phyloP scores from a whole-genome alignment of 768 basidiomycete species.

The Macrolepiota fuliginosa region DNA sequence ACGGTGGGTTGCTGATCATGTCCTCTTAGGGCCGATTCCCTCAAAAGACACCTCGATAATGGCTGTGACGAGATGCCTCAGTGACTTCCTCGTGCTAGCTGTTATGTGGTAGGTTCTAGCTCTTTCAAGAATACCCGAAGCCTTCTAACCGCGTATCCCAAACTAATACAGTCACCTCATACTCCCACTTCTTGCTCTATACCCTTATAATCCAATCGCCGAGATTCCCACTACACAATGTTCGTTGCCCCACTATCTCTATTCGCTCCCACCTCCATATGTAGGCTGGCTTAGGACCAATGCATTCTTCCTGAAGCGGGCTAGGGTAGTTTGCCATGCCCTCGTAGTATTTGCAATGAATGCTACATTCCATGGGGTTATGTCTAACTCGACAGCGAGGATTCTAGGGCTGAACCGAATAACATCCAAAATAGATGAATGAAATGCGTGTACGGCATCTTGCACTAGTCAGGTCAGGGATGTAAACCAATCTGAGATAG shows the following conservation, averaged over 20 bases:
- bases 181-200: slow-evolving; percentile 13
- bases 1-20: slow-evolving; percentile 13
- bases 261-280: neutral
- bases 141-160: slow-evolving; percentile 6
- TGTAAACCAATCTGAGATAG: neutral
- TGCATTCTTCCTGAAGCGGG: neutral
- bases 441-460: slow-evolving; percentile 20
- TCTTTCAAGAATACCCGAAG: neutral
- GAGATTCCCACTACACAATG: slow-evolving; percentile 5
- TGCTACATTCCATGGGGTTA: slow-evolving; percentile 9
- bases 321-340: slow-evolving; percentile 1
- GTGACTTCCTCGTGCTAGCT: slow-evolving; percentile 20
- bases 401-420: slow-evolving; percentile 22
- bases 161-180: slow-evolving; percentile 10
- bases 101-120: slow-evolving; percentile 16
- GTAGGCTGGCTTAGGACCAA: neutral
- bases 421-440: slow-evolving; percentile 24
- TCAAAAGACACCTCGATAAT: slow-evolving; percentile 81
- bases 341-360: slow-evolving; percentile 4
- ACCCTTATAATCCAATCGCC: slow-evolving; percentile 11
- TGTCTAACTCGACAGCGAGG: slow-evolving; percentile 1
- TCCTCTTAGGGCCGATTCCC: slow-evolving; percentile 52
- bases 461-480: neutral
- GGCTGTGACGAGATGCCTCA: slow-evolving; percentile 68
- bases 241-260: neutral